Base-by-base conservation (phyloP, 2,329 filamentous ascomycete species). In the Camptophora hylomeconis region DNA sequence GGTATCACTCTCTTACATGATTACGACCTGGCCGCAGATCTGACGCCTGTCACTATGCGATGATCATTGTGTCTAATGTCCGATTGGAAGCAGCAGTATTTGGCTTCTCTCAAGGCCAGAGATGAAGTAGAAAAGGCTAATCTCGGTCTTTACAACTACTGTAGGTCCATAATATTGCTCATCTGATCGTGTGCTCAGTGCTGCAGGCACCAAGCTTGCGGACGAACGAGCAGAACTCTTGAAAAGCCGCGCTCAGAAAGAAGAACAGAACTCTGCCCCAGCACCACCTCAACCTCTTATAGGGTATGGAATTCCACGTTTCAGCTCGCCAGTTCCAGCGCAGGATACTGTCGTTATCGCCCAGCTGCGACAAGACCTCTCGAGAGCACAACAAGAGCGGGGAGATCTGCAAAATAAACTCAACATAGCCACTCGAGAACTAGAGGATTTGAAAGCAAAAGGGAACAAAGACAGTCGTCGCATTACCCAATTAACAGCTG, bases 51-150 rank as follows among this genome's bases (percentile, higher is more conserved):
- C 20, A 32, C 5, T 7, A 32, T 33, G 24, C 19, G 18, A n/a
- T n/a, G 11, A 12, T n/a, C 17, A 30, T 28, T 19, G 30, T 41
- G 28, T 32, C 22, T 10, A 31, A 73, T 74, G 69, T 65, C 72
- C 39, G 71, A 69, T 60, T 92, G 86, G 80, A 70, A 76, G 47
- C 74, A 80, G 42, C 80, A 92, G 47, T 94, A 92, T 53, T 64
- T 81, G 38, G 63, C 71, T 37, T 77, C 78, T 40, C 65, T 95
- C 41, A 68, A 73, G 43, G 75, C 78, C 45, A 65, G 74, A 39
- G 80, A 82, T 45, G 67, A 73, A 47, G 67, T 72, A 38, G 78
- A 83, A 47, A 67, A 72, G 47, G 63, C 63, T 33, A 71, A 75
- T 43, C 58, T 63, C 46, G 67, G 74, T 29, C 68, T 92, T 37